Conservation (phyloP, 768 basidiomycete species). For the Daedalea quercina region DNA sequence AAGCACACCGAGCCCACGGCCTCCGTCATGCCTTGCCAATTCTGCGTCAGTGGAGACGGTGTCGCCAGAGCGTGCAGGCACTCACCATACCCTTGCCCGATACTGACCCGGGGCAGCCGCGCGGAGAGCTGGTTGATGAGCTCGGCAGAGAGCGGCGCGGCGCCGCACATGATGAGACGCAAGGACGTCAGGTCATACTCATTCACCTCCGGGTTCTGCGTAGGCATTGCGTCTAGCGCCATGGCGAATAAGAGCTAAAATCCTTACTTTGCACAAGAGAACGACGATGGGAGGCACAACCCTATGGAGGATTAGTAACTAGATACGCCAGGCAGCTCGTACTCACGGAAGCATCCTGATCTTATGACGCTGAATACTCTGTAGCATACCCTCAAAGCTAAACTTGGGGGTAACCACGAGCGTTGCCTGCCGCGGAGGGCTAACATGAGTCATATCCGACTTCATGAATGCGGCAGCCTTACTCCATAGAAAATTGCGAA, state of each 20-base stretch:
- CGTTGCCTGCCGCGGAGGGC: conserved; percentile 15
- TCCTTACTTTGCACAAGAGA: conserved; percentile 23
- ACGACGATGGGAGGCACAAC: conserved; percentile 26
- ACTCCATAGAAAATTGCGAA: conserved; percentile 48
- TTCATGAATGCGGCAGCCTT: conserved; percentile 20
- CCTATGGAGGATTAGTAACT: conserved; percentile 7
- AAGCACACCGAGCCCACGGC: conserved; percentile 45
- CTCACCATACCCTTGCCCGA: conserved; percentile 53
- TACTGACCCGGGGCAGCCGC: conserved; percentile 44
- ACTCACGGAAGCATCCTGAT: conserved; percentile 27
- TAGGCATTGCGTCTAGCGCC: no score
- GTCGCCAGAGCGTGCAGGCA: no score
- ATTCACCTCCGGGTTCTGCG: conserved; percentile 21
- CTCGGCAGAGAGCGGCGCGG: conserved; percentile 28
- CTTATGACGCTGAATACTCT: conserved; percentile 28
- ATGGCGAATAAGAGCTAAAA: background rate
- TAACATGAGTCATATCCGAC: conserved; percentile 15
- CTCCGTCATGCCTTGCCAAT: conserved; percentile 60
- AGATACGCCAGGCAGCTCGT: conserved; percentile 4
- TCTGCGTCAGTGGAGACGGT: no score
- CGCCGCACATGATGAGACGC: conserved; percentile 23
- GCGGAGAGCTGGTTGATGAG: conserved; percentile 35
- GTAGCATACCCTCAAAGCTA: conserved; percentile 24
- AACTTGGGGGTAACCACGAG: conserved; percentile 30
- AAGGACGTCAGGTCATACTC: conserved; percentile 25